Base-by-base conservation (phyloP, 1,284 basidiomycete species). In the Puccinia coronata region DNA sequence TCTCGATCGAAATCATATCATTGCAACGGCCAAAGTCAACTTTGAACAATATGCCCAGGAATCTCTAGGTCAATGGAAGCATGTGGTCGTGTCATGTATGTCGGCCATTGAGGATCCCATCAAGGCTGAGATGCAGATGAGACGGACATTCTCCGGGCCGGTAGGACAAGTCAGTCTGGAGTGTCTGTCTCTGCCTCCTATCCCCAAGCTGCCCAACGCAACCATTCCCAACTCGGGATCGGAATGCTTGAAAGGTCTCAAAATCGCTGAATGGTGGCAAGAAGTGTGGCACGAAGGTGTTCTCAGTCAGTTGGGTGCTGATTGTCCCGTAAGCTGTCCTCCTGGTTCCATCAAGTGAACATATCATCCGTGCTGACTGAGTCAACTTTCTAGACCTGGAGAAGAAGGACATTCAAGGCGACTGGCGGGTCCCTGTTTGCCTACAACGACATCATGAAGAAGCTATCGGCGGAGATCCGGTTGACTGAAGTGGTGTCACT, bases 391-490 rank as follows among this genome's bases (percentile, higher is more conserved):
- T 36, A 80, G 79, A 80, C 79, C 23, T 80, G 79, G 79, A 57
- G 70, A 28, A 41, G 79, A 31, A 72, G 79, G 59, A 80, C 70
- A 28, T 80, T 80, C 41, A 80, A 80, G 61, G 79, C 70, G 20
- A 80, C 59, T 39, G 79, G 79, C 36, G 79, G 79, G 36, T 80
- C 79, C 9, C 47, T 80, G 16, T 80, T 73, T 55, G 79, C 79
- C 20, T 80, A 73, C 31, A 80, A 80, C 43, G 79, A 80, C 34
- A 80, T 80, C 41, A 80, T 80, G 70, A 80, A 80, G 31, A 80
- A 80, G 39, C 41, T 73, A 11, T 72, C 79, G 6, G 79, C 79
- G 8, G 79, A 80, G 41, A 80, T 80, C 55, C 53, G 79, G 73
- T 65, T 80, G 28, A 39, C 70, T 49, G 79, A 80, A 41, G 79